Conservation (phyloP, 768 basidiomycete genomes). For the Udeniomyces megalosporus region DNA sequence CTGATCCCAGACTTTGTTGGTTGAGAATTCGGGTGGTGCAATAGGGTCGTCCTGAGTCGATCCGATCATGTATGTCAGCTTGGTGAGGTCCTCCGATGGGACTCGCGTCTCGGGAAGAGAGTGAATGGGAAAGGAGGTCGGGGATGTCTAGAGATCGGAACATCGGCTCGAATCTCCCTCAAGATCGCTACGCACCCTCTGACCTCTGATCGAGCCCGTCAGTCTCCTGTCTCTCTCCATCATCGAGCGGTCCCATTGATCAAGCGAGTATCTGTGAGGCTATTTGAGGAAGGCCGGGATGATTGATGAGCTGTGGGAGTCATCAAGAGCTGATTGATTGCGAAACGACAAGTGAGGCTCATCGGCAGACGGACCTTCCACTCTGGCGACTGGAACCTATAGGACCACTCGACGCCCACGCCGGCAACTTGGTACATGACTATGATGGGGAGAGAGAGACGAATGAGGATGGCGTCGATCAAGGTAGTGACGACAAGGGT, state of each 20-base stretch:
- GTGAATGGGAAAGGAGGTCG: neutral
- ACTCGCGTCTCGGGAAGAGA: neutral
- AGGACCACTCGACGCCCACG: too few relatives aligned
- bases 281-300: too few relatives aligned
- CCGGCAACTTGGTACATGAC: too few relatives aligned
- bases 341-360: too few relatives aligned
- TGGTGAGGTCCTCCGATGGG: neutral
- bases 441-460: too few relatives aligned
- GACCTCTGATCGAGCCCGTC: neutral
- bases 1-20: neutral
- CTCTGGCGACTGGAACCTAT: too few relatives aligned
- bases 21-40: neutral
- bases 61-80: too few relatives aligned
- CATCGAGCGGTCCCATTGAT: conserved; percentile 1
- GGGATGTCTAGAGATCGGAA: neutral
- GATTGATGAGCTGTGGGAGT: too few relatives aligned
- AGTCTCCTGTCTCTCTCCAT: conserved; percentile 6
- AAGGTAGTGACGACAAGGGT: too few relatives aligned
- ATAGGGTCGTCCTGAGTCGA: neutral
- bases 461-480: too few relatives aligned
- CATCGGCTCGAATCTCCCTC: neutral
- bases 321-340: too few relatives aligned
- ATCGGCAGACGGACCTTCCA: too few relatives aligned
- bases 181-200: neutral
- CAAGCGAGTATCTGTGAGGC: neutral